A percentile compares a stretch with the other conserved stretches of the same genome.
Evolutionary conservation across 164 flowering plant species (phyloP).

Genomic region (Saururus chinensis): DNA sequence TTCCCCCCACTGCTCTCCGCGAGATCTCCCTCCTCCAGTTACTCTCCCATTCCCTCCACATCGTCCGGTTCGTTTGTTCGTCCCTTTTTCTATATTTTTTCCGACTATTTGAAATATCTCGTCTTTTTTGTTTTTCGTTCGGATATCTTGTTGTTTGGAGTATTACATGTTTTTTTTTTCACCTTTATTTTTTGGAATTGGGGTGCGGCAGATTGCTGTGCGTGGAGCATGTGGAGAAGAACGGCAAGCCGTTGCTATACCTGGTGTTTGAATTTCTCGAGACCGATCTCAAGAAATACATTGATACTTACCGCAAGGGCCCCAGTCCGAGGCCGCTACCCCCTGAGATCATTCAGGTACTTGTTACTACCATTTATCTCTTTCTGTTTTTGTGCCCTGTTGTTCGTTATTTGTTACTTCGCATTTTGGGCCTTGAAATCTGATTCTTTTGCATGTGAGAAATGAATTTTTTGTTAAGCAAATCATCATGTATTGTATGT

Average conservation of each 20-base stretch:
- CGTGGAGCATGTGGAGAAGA: constrained; percentile 77
- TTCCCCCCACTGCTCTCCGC: constrained; percentile 95
- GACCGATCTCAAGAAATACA: constrained; percentile 89
- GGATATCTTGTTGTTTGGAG: background rate
- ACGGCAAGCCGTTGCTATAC: constrained; percentile 74
- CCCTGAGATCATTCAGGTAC: constrained; percentile 32
- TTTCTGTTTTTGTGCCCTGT: background rate
- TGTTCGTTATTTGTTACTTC: background rate
- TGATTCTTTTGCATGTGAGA: too few species aligned
- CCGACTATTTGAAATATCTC: background rate
- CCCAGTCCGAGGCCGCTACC: constrained; percentile 67
- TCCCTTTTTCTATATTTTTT: background rate
- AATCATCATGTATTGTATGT: too few species aligned
- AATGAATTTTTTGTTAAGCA: too few species aligned
- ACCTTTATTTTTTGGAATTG: background rate
- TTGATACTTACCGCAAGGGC: constrained; percentile 74
- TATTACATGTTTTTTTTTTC: background rate
- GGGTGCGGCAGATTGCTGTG: constrained; percentile 41
- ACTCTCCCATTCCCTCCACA: constrained; percentile 79
- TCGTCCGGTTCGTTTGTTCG: constrained; percentile 39
- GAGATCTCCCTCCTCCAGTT: constrained; percentile 90
- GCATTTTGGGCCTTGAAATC: too few species aligned
- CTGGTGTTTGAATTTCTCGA: constrained; percentile 91
- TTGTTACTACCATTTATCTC: background rate
- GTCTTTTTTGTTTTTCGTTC: background rate